Percentiles rank a stretch among this genome's conserved stretches.
phyloP scores from a whole-genome alignment of 78 protist species.

The Dictyostelium capitatum region DNA sequence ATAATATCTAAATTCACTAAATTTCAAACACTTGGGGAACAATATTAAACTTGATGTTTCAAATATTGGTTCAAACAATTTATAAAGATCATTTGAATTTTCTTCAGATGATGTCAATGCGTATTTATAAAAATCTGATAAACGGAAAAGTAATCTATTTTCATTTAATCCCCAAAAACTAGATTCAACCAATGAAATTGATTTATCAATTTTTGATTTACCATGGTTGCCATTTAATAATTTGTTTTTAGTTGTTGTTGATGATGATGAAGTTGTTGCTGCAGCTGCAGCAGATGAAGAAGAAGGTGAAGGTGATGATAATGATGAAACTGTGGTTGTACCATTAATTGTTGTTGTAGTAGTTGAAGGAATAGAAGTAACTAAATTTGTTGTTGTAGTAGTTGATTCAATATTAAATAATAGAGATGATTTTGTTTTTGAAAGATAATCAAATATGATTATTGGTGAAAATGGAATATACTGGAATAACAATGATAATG shows the following conservation, averaged over 20 bases:
- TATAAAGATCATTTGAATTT: conserved; percentile 1
- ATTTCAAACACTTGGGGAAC: conserved; percentile 30
- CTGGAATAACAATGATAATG: neutral
- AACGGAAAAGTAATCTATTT: conserved; percentile 1
- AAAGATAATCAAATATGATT: neutral
- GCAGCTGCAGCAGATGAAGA: neutral
- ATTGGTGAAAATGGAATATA: conserved; percentile 64
- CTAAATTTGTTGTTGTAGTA: neutral
- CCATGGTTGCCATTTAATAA: too few species aligned
- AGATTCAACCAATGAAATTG: neutral
- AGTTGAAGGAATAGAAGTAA: neutral
- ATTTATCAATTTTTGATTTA: neutral
- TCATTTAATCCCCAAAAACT: neutral
- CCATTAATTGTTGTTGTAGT: neutral
- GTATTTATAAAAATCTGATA: neutral
- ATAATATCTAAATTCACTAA: neutral
- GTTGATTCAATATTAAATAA: neutral
- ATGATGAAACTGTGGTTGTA: neutral
- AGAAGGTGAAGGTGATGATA: neutral
- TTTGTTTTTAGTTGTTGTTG: neutral
- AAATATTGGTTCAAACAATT: neutral
- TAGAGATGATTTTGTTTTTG: conserved; percentile 12
- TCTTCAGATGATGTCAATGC: neutral
- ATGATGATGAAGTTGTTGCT: neutral
- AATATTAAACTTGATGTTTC: conserved; percentile 42